Percentiles rank a stretch among this genome's conserved stretches.
Conservation (phyloP, 129 eudicot genomes). For the Pseudognaphalium luteoalbum region DNA sequence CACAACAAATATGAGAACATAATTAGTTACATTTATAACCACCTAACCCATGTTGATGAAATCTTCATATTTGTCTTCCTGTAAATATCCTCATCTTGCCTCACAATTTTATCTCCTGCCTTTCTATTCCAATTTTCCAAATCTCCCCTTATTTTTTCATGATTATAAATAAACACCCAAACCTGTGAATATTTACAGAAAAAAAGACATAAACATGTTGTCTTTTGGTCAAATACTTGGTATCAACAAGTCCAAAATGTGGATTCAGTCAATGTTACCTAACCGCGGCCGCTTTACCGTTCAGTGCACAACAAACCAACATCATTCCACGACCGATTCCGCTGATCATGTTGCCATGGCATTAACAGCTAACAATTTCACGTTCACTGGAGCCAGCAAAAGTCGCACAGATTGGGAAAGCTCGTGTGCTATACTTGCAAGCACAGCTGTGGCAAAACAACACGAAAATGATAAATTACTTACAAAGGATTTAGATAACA, state of each 20-base stretch:
- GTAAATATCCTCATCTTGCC: no score
- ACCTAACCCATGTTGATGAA: no score
- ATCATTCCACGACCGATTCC: background rate
- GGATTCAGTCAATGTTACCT: background rate
- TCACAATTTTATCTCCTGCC: no score
- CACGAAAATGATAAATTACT: constrained; percentile 31
- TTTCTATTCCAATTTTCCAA: no score
- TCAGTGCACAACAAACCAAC: background rate
- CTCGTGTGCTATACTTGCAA: constrained; percentile 61
- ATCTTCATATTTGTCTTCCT: no score
- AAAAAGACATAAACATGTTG: background rate
- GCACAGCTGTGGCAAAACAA: constrained; percentile 46
- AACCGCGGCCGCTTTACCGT: background rate
- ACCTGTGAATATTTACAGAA: no score
- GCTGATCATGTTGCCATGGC: background rate
- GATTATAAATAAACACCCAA: no score
- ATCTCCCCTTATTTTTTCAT: no score
- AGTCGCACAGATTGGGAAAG: constrained; percentile 69
- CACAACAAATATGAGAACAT: no score
- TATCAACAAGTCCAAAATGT: background rate
- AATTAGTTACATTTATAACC: no score
- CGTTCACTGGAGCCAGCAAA: constrained; percentile 27
- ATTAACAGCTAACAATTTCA: background rate
- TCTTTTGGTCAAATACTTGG: background rate
- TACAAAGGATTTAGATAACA: constrained; percentile 13